A percentile compares a stretch with the other conserved stretches of the same genome.
These are phyloP conservation scores for Trichophyton schoenleinii DNA, from an alignment of 2,329 filamentous ascomycete genomes.

Conservation along the genomic window DNA sequence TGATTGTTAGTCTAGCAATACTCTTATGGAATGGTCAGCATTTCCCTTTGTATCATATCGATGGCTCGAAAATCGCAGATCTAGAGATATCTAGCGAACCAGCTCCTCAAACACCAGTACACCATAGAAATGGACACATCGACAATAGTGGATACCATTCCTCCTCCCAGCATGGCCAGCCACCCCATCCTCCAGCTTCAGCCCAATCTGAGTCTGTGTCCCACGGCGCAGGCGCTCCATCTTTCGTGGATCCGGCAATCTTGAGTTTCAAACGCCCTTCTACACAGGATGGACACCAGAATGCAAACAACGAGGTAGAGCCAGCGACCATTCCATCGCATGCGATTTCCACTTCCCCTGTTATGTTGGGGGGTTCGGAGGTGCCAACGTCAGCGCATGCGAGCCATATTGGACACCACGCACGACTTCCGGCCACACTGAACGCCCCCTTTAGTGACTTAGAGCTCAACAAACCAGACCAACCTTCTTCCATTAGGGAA, in stretches of 20 bases:
- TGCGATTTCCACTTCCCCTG: constrained; percentile 15
- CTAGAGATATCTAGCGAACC: constrained; percentile 38
- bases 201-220: constrained; percentile 5
- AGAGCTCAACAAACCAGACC: constrained; percentile 18
- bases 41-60: constrained; percentile 43
- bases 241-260: constrained; percentile 71
- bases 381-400: constrained; percentile 13
- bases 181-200: neutral
- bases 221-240: constrained; percentile 14
- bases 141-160: constrained; percentile 6
- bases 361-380: constrained; percentile 22
- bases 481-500: constrained; percentile 3
- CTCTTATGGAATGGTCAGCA: constrained; percentile 41
- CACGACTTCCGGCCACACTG: constrained; percentile 24
- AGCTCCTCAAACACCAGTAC: constrained; percentile 6
- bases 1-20: constrained; percentile 33
- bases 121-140: constrained; percentile 4
- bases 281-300: constrained; percentile 15
- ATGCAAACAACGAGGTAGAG: neutral
- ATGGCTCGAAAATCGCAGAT: constrained; percentile 47
- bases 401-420: constrained; percentile 13
- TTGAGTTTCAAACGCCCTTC: constrained; percentile 47
- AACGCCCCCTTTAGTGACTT: constrained; percentile 36
- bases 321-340: constrained; percentile 10
- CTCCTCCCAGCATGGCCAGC: constrained; percentile 14